These are phyloP conservation scores for Steccherinum ochraceum DNA, from an alignment of 768 basidiomycete genomes.

Conservation along the genomic window DNA sequence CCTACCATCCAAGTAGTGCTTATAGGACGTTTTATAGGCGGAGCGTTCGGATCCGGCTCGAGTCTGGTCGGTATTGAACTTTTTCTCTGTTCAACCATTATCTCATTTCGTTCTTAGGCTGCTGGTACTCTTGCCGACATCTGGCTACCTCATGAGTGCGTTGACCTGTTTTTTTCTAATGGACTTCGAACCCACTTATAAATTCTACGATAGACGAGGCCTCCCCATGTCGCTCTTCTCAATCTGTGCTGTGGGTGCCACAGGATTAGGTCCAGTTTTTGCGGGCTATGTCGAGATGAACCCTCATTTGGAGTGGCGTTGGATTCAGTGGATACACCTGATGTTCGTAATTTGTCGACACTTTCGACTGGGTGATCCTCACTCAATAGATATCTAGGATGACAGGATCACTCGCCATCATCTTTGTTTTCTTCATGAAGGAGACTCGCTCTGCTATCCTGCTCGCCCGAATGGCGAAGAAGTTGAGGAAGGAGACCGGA, in stretches of 20 bases:
- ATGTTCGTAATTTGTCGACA: conserved; percentile 34
- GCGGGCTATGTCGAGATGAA: conserved; percentile 66
- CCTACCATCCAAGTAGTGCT: conserved; percentile 54
- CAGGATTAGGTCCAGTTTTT: conserved; percentile 56
- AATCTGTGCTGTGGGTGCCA: conserved; percentile 49
- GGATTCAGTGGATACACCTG: conserved; percentile 80
- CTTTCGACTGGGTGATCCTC: not conserved
- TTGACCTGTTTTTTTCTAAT: conserved; percentile 1
- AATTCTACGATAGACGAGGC: conserved; percentile 55
- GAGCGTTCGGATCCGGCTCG: conserved; percentile 60
- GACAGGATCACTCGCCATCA: conserved; percentile 41
- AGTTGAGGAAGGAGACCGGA: conserved; percentile 58
- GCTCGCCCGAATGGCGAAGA: conserved; percentile 56
- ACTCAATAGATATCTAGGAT: conserved; percentile 33
- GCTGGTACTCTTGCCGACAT: conserved; percentile 72
- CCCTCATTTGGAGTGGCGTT: conserved; percentile 58
- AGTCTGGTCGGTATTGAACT: conserved; percentile 38
- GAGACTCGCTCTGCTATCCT: conserved; percentile 75
- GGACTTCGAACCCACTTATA: not conserved
- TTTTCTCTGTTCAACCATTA: no score
- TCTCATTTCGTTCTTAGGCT: conserved; percentile 1
- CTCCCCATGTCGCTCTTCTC: conserved; percentile 75
- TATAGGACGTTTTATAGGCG: conserved; percentile 54
- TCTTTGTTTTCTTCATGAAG: conserved; percentile 49
- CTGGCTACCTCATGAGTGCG: conserved; percentile 56